Evolutionary conservation across 257 asterid genomes (phyloP).

Genomic region (Eucommia ulmoides): DNA sequence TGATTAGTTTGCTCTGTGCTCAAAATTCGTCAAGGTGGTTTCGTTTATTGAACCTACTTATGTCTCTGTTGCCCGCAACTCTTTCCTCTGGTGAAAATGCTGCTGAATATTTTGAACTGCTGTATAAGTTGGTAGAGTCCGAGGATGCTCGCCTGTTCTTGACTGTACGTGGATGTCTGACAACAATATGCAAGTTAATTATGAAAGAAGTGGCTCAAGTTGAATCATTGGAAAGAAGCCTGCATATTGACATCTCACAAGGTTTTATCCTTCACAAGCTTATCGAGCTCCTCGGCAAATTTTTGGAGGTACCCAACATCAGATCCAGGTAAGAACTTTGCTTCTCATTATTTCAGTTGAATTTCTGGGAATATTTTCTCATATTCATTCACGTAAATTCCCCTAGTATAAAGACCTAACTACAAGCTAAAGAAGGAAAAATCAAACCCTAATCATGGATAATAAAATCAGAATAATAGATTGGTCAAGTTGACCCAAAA

Average conservation of each 20-base stretch:
- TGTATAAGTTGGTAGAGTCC: constrained; percentile 83
- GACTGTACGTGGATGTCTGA: constrained; percentile 80
- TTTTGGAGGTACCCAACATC: constrained; percentile 88
- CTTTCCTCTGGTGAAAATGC: constrained; percentile 96
- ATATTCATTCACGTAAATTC: too few species aligned
- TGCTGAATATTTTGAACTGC: constrained; percentile 90
- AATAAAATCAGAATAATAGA: too few species aligned
- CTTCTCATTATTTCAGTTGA: constrained; percentile 3
- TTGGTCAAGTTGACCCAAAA: too few species aligned
- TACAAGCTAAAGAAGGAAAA: too few species aligned
- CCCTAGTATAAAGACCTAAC: too few species aligned
- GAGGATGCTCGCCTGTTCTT: constrained; percentile 93
- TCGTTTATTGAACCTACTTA: constrained; percentile 75
- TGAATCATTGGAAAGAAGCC: constrained; percentile 94
- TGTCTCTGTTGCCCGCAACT: constrained; percentile 87
- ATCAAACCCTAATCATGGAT: too few species aligned
- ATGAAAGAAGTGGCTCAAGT: constrained; percentile 67
- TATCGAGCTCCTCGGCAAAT: constrained; percentile 93
- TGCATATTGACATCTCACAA: constrained; percentile 92
- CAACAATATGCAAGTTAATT: constrained; percentile 72
- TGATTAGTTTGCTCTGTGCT: constrained; percentile 83
- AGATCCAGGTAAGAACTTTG: constrained; percentile 57
- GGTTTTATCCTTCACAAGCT: constrained; percentile 98
- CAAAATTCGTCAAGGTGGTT: constrained; percentile 79
- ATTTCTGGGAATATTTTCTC: too few species aligned